Evolutionary conservation across 768 basidiomycete genomes (phyloP).

Genomic region (Suillus cothurnatus): DNA sequence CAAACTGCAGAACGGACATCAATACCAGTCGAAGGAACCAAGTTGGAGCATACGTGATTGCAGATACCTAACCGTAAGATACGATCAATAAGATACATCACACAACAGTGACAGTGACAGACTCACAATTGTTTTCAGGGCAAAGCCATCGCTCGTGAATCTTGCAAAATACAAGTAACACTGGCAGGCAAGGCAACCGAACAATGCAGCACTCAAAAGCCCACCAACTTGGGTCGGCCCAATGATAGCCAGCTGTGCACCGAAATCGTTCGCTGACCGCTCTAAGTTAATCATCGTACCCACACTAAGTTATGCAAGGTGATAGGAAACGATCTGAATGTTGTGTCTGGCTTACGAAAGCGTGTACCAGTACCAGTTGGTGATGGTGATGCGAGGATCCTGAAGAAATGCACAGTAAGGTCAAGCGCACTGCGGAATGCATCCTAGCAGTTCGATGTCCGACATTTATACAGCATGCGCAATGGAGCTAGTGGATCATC

Average conservation of each 20-base stretch:
- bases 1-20: not conserved
- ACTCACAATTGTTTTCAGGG: slow-evolving; percentile 8
- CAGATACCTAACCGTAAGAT: not conserved
- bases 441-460: no score
- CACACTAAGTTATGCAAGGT: not conserved
- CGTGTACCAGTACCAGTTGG: not conserved
- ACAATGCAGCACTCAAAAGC: slow-evolving; percentile 12
- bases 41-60: not conserved
- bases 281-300: not conserved
- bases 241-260: not conserved
- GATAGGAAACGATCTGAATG: not conserved
- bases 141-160: slow-evolving; percentile 10
- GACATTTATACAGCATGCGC: no score
- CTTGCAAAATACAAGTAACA: slow-evolving; percentile 15
- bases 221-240: slow-evolving; percentile 18
- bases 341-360: not conserved
- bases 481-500: no score
- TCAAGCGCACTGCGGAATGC: not conserved
- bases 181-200: slow-evolving; percentile 18
- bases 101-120: no score
- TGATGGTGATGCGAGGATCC: not conserved
- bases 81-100: not conserved
- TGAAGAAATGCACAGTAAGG: not conserved
- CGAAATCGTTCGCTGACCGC: not conserved
- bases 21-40: not conserved